Base-by-base conservation (phyloP, 2,329 filamentous ascomycete genomes). In the Ophiosphaerella herpotricha region DNA sequence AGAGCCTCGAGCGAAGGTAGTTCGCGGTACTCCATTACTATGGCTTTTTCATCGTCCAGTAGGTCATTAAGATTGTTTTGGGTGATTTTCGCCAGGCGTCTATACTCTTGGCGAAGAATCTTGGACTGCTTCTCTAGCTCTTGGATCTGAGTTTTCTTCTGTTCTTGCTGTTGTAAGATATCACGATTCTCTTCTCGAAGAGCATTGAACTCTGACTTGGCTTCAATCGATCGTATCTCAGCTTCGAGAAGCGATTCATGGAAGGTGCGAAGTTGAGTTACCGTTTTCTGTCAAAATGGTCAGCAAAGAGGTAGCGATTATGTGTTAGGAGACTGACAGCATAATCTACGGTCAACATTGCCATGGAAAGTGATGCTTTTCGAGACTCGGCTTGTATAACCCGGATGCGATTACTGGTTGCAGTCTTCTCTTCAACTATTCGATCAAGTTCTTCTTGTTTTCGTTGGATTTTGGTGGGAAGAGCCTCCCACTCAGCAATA, bases 171-270 rank as follows among this genome's bases (percentile, higher is more conserved):
- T 70, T 58, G 36, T 1, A 63, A 23, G 11, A 72, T 63, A 1
- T 59, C 33, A 43, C 53, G 26, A 45, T 91, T 90, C 50, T 86
- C 85, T 13, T 77, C 76, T 61, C 84, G 82, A n/a, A 97, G 78
- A 5, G 83, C 82, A 38, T 84, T 79, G 2, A 88, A 73, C 63
- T 99, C 94, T 0, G 91, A 97, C n/a, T 79, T 72, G 1, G 91
- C 92, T 76, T 99, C 94, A 26, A 95, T 82, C 0, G 83, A 76
- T 53, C 85, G 80, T 38, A 97, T 80, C 58, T 89, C 82, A 2
- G 83, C 85, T 61, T 92, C 85, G 13, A 92, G 73, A 9, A 90
- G 75, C 12, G 82, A 81, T 39, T 86, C 80, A 44, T 89, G 84
- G 5, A 84, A 79, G 41, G 78, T 72, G 12, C 84, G 82, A 38